These are phyloP conservation scores for Neofusicoccum sp. DNA, from an alignment of 2,329 filamentous ascomycete species.

Conservation along the genomic window DNA sequence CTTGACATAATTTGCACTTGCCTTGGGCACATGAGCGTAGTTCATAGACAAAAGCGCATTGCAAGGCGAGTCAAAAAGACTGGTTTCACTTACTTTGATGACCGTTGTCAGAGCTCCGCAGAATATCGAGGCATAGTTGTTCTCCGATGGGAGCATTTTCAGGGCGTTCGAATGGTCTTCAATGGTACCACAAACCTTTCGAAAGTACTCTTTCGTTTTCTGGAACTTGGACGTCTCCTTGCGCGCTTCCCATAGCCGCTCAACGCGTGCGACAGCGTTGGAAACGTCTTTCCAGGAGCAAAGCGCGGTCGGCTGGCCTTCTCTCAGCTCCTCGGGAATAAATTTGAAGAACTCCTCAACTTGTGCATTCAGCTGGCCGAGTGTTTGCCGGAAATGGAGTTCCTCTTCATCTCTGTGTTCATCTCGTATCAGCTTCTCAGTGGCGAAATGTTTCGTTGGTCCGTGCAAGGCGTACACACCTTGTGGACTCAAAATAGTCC, in stretches of 20 bases:
- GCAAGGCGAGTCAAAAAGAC: accelerated
- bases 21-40: slow-evolving; percentile 12
- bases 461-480: too few relatives aligned
- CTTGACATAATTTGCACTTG: slow-evolving; percentile 30
- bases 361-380: too few relatives aligned
- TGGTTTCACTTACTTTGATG: slow-evolving; percentile 5
- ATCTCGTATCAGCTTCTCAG: too few relatives aligned
- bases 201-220: neutral
- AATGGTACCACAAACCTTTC: slow-evolving; percentile 23
- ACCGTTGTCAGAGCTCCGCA: slow-evolving; percentile 24
- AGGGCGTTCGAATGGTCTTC: slow-evolving; percentile 26
- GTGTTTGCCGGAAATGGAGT: too few relatives aligned
- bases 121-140: slow-evolving; percentile 30
- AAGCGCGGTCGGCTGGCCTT: neutral
- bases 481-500: too few relatives aligned
- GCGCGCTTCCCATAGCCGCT: neutral
- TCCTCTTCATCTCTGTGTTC: too few relatives aligned
- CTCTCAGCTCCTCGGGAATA: neutral
- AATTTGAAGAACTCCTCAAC: neutral
- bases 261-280: neutral
- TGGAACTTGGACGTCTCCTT: neutral
- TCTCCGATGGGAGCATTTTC: slow-evolving; percentile 27
- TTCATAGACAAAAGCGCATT: neutral
- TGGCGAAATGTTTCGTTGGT: too few relatives aligned
- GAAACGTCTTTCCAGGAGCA: neutral